Base-by-base conservation (phyloP, 768 basidiomycete species). In the Rickenella mellea region DNA sequence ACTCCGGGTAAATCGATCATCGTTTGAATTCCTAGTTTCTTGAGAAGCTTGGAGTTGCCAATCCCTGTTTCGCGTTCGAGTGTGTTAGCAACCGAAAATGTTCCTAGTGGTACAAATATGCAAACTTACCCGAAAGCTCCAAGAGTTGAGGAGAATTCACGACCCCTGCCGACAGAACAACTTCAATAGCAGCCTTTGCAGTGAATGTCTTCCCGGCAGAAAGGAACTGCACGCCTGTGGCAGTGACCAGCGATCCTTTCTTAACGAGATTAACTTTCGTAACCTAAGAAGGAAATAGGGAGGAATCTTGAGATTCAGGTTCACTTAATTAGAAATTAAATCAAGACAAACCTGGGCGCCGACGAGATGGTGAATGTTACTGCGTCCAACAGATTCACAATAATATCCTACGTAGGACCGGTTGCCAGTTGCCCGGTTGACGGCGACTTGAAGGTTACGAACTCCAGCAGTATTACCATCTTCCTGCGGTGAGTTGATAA, bases 1-100 rank as follows among this genome's bases (percentile, higher is more conserved):
- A 73, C 70, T 39, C 61, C 63, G 21, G 69, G 68, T 1, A 70
- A 60, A 43, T 70, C 68, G n/a, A 67, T 42, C 27, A 55, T 44
- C 20, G 49, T 48, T n/a, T 52, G 41, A 39, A 73, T 62, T 4
- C 59, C 60, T 26, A 64, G 45, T 9, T 27, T 44, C 21, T 56
- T 46, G 19, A 71, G 53, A 27, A 63, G 50, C 4, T 43, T 54
- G 12, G 49, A 48, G 33, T 66, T 60, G 30, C 69, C 72, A 43
- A 73, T 60, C 25, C 58, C 54, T 39, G n/a, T n/a, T n/a, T n/a
- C n/a, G n/a, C n/a, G n/a, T n/a, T n/a, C n/a, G n/a, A n/a, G n/a
- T n/a, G n/a, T n/a, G n/a, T n/a, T n/a, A n/a, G n/a, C n/a, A n/a
- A n/a, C n/a, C n/a, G n/a, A n/a, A n/a, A n/a, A n/a, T n/a, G n/a